A percentile compares a stretch with the other conserved stretches of the same genome.
These are phyloP conservation scores for Dinochytrium kinnereticum DNA, from an alignment of 371 early-diverging fungal species.

Conservation along the genomic window DNA sequence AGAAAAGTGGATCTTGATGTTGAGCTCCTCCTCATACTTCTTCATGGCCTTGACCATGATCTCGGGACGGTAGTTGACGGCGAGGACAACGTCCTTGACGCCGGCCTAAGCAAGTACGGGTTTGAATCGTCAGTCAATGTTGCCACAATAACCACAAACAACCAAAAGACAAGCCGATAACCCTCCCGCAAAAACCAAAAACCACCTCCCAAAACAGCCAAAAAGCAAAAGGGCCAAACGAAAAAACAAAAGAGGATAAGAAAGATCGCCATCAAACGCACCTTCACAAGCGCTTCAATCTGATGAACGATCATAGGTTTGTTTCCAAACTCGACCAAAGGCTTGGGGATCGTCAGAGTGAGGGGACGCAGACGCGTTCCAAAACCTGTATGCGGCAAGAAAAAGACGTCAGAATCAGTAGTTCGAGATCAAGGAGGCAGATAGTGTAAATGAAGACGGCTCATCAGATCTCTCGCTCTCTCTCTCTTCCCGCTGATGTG, in stretches of 20 bases:
- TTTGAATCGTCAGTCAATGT: too few relatives aligned
- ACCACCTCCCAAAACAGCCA: too few relatives aligned
- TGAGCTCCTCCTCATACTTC: slow-evolving; percentile 84
- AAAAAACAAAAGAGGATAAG: too few relatives aligned
- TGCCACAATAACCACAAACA: too few relatives aligned
- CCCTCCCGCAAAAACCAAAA: too few relatives aligned
- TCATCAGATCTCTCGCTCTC: too few relatives aligned
- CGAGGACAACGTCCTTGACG: slow-evolving; percentile 96
- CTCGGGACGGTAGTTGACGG: slow-evolving; percentile 98
- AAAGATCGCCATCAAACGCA: too few relatives aligned
- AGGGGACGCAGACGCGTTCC: slow-evolving; percentile 99
- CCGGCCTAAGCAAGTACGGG: slow-evolving; percentile 72
- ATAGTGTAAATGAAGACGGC: not conserved
- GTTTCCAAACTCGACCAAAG: slow-evolving; percentile 98
- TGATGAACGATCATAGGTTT: slow-evolving; percentile 99
- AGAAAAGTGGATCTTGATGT: slow-evolving; percentile 94
- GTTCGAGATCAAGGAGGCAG: not conserved
- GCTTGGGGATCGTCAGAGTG: slow-evolving; percentile 98
- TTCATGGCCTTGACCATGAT: slow-evolving; percentile 87
- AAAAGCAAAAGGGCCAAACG: too few relatives aligned
- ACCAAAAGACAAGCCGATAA: too few relatives aligned
- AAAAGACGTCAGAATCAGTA: not conserved
- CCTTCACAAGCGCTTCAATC: slow-evolving; percentile 96
- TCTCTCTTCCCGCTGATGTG: too few relatives aligned
- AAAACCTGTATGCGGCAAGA: slow-evolving; percentile 72